Conservation (phyloP, 169 alveolate species). For the Babesia gibsoni region DNA sequence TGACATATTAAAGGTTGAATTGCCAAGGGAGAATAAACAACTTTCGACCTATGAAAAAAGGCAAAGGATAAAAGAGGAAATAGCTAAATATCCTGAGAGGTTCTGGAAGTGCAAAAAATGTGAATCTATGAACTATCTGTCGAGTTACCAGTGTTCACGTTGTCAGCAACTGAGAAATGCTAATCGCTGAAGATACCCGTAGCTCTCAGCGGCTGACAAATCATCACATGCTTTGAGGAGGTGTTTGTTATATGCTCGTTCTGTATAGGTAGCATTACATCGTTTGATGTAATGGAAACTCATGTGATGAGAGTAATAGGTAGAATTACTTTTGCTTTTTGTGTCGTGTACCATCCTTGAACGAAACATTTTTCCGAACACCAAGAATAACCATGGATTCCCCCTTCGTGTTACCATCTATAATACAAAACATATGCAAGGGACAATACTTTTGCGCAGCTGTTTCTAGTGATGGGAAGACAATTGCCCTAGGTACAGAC, state of each 20-base stretch:
- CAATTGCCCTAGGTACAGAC: slow-evolving; percentile 35
- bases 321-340: no score
- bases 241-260: background rate
- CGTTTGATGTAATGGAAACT: no score
- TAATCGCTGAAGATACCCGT: no score
- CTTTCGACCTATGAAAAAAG: slow-evolving; percentile 13
- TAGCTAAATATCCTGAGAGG: slow-evolving; percentile 34
- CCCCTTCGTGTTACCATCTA: slow-evolving; percentile 1
- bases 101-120: slow-evolving; percentile 65
- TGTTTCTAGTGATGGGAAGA: slow-evolving; percentile 32
- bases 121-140: slow-evolving; percentile 49
- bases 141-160: slow-evolving; percentile 48
- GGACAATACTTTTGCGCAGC: slow-evolving; percentile 5
- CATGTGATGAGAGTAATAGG: no score
- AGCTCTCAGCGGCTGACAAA: background rate
- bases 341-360: no score
- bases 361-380: no score
- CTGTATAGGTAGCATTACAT: no score
- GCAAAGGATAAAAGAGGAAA: slow-evolving; percentile 27
- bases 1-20: slow-evolving; percentile 15
- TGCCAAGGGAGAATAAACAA: slow-evolving; percentile 10
- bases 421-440: background rate
- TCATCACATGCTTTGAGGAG: background rate
- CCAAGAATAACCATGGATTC: background rate
- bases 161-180: slow-evolving; percentile 39